Evolutionary conservation across 768 basidiomycete species (phyloP).

Genomic region (Phanerodontia chrysosporium): DNA sequence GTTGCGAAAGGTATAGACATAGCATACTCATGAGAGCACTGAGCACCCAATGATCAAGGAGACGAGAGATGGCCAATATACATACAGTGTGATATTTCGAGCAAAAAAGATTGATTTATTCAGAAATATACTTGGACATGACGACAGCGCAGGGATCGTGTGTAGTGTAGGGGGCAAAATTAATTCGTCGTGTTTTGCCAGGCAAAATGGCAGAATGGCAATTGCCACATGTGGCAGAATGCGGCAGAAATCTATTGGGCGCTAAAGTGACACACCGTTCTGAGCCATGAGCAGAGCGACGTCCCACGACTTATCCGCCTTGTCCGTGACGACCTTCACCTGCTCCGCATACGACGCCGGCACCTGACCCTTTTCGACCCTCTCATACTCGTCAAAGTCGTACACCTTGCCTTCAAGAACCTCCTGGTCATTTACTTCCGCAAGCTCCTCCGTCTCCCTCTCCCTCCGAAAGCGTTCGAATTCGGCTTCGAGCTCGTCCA

Average conservation of each 20-base stretch:
- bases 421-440: neutral
- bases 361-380: neutral
- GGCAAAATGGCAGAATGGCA: neutral
- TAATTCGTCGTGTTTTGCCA: neutral
- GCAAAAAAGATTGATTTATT: no score
- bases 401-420: neutral
- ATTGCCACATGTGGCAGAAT: neutral
- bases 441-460: neutral
- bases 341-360: neutral
- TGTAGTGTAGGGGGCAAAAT: neutral
- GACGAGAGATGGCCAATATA: no score
- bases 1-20: no score
- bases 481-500: neutral
- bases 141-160: no score
- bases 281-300: neutral
- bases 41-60: no score
- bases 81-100: no score
- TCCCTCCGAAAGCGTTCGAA: neutral
- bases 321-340: neutral
- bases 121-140: no score
- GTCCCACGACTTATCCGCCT: neutral
- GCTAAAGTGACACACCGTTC: neutral
- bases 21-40: no score
- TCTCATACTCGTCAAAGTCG: constrained; percentile 1
- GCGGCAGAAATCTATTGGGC: neutral